These are phyloP conservation scores for Hypoxylon lienhwacheense DNA, from an alignment of 495 filamentous ascomycete species.

Conservation along the genomic window DNA sequence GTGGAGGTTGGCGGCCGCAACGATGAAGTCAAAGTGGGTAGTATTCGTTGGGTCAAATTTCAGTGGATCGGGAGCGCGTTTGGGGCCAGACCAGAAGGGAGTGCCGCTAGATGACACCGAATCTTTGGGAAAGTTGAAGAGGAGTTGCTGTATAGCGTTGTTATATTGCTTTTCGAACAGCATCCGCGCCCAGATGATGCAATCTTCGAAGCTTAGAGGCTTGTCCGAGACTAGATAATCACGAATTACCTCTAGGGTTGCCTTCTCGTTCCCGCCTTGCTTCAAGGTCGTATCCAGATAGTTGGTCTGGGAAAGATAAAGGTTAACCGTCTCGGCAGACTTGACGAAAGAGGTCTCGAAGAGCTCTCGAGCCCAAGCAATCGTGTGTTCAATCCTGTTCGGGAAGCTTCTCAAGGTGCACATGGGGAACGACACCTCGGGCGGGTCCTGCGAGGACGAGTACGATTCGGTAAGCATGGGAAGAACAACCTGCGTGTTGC, in stretches of 20 bases:
- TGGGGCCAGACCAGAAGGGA: slow-evolving; percentile 97
- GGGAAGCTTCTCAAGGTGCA: slow-evolving; percentile 98
- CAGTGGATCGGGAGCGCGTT: slow-evolving; percentile 90
- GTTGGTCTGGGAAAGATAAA: slow-evolving; percentile 88
- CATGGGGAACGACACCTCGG: slow-evolving; percentile 98
- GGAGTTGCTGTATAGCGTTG: slow-evolving; percentile 92
- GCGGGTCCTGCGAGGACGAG: slow-evolving; percentile 96
- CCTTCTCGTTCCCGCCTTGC: slow-evolving; percentile 95
- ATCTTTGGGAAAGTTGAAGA: slow-evolving; percentile 98
- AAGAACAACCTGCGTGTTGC: slow-evolving; percentile 94
- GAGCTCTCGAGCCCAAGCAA: slow-evolving; percentile 94
- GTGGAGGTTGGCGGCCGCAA: slow-evolving; percentile 88
- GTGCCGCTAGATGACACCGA: slow-evolving; percentile 83
- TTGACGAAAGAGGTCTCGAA: slow-evolving; percentile 95
- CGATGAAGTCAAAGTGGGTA: slow-evolving; percentile 82
- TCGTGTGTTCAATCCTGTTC: slow-evolving; percentile 98
- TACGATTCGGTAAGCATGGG: slow-evolving; percentile 94
- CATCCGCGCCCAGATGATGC: slow-evolving; percentile 87
- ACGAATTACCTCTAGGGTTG: slow-evolving; percentile 85
- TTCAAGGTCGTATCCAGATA: slow-evolving; percentile 89
- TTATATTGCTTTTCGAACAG: slow-evolving; percentile 97
- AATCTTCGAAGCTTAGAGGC: slow-evolving; percentile 91
- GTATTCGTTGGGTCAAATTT: slow-evolving; percentile 83
- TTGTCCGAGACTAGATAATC: slow-evolving; percentile 93
- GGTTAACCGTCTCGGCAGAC: slow-evolving; percentile 90